phyloP scores from a whole-genome alignment of 306 rosid genomes.

The Corylus americana region DNA sequence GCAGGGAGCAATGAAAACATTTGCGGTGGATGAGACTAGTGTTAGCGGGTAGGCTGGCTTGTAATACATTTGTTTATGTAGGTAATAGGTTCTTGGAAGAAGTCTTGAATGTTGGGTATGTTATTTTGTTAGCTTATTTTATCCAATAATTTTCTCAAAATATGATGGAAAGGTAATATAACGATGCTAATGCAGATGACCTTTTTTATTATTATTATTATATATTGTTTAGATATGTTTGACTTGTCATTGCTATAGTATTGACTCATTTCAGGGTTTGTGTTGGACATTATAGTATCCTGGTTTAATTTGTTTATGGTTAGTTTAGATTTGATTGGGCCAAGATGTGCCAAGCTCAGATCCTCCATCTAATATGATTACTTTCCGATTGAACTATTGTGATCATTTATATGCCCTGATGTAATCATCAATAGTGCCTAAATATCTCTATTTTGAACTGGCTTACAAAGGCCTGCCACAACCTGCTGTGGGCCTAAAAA shows the following conservation, averaged over 20 bases:
- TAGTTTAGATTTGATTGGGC: background rate
- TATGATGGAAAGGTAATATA: background rate
- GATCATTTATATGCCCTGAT: too few relatives aligned
- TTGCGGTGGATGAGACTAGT: conserved; percentile 99
- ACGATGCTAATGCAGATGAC: background rate
- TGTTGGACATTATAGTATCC: background rate
- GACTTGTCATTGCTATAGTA: background rate
- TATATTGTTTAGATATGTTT: background rate
- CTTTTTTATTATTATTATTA: background rate
- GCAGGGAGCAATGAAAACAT: conserved; percentile 99
- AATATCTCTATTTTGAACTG: background rate
- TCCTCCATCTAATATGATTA: background rate
- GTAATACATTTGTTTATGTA: conserved; percentile 1
- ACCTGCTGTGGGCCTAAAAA: background rate
- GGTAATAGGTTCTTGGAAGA: background rate
- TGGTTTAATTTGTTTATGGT: background rate
- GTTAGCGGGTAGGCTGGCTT: conserved; percentile 84
- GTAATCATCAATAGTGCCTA: too few relatives aligned
- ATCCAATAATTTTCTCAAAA: background rate
- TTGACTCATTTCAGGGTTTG: background rate
- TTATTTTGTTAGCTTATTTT: background rate
- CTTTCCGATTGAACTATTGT: too few relatives aligned
- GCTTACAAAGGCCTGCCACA: background rate
- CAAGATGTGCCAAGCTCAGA: background rate
- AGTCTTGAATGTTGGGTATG: background rate